Evolutionary conservation across 495 filamentous ascomycete genomes (phyloP).

Genomic region (Xylaria longipes): DNA sequence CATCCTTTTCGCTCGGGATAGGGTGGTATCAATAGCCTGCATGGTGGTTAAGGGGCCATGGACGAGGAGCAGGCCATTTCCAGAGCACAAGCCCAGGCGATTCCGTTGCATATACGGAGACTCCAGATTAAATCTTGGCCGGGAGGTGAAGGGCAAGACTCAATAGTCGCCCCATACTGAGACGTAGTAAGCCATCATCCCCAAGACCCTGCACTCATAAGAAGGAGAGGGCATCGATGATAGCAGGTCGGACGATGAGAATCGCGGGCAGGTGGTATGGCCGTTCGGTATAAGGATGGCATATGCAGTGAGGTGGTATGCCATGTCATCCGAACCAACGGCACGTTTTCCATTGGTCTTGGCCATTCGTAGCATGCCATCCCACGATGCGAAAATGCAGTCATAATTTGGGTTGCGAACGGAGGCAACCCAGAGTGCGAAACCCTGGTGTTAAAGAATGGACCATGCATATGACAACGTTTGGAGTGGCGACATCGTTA

Average conservation of each 20-base stretch:
- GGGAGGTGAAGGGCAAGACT: not conserved
- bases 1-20: not conserved
- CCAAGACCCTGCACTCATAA: not conserved
- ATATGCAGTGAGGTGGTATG: not conserved
- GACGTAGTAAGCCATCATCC: not conserved
- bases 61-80: not conserved
- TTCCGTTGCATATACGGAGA: not conserved
- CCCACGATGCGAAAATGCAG: not conserved
- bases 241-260: not conserved
- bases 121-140: not conserved
- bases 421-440: too few relatives aligned
- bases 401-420: not conserved
- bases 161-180: not conserved
- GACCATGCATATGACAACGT: not conserved
- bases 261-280: not conserved
- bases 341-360: not conserved
- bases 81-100: not conserved
- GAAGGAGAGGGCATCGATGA: not conserved
- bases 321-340: not conserved
- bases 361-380: not conserved
- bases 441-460: not conserved
- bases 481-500: not conserved
- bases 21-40: not conserved
- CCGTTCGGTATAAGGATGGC: not conserved
- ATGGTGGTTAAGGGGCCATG: not conserved